Percentiles rank a stretch among this genome's conserved stretches.
Evolutionary conservation across 768 basidiomycete species (phyloP).

Genomic region (Lactarius vividus): DNA sequence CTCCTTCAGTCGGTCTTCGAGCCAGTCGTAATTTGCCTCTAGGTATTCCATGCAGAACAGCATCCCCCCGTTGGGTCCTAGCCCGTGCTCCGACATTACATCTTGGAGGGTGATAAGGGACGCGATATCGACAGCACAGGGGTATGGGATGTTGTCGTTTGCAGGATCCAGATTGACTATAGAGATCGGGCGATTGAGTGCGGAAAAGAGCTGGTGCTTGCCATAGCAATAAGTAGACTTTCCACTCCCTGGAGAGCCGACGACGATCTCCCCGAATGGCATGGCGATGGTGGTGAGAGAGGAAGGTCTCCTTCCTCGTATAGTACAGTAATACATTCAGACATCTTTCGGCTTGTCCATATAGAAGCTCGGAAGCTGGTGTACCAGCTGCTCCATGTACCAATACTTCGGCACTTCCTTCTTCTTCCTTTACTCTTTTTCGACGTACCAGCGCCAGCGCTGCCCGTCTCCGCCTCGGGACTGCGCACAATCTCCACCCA

Average conservation of each 20-base stretch:
- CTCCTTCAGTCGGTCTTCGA: conserved; percentile 63
- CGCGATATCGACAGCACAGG: conserved; percentile 82
- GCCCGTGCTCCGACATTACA: conserved; percentile 76
- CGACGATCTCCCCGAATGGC: conserved; percentile 88
- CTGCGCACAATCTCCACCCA: conserved; percentile 64
- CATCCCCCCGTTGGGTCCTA: conserved; percentile 97
- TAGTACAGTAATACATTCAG: conserved; percentile 2
- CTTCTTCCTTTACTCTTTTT: conserved; percentile 27
- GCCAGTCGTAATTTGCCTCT: conserved; percentile 91
- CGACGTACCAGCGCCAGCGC: conserved; percentile 14
- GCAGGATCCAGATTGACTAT: conserved; percentile 97
- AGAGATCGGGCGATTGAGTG: conserved; percentile 80
- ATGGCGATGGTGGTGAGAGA: conserved; percentile 38
- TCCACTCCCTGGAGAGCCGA: conserved; percentile 81
- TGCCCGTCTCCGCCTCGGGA: conserved; percentile 26
- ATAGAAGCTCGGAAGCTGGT: conserved; percentile 55
- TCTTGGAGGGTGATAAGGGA: conserved; percentile 83
- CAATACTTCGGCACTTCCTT: conserved; percentile 43
- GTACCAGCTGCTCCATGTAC: conserved; percentile 58
- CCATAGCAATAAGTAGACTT: conserved; percentile 89
- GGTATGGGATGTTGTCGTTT: conserved; percentile 79
- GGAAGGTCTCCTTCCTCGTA: conserved; percentile 22
- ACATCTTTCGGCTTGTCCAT: conserved; percentile 30
- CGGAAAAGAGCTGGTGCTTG: conserved; percentile 85
- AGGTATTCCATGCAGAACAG: conserved; percentile 75